These are phyloP conservation scores for Pleurotus tuber-regium DNA, from an alignment of 768 basidiomycete species.

Conservation along the genomic window DNA sequence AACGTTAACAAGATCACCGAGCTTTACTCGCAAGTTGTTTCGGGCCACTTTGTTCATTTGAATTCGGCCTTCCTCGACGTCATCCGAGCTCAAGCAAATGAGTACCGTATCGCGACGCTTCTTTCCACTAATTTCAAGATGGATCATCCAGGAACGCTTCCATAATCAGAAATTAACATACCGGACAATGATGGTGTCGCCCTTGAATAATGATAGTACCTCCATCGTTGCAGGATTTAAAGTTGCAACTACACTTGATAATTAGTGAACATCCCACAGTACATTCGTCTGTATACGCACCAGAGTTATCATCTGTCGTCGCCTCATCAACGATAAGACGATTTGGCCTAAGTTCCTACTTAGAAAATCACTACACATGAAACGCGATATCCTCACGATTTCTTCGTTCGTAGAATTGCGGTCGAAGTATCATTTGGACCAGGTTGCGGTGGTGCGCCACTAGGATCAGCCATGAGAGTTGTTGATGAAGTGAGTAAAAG, in stretches of 20 bases:
- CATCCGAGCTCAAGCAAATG: constrained; percentile 93
- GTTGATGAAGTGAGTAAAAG: constrained; percentile 17
- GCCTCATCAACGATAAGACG: constrained; percentile 97
- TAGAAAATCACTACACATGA: constrained; percentile 13
- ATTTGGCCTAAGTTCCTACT: constrained; percentile 68
- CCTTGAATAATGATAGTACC: constrained; percentile 86
- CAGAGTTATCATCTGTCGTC: constrained; percentile 93
- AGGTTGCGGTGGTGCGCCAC: constrained; percentile 80
- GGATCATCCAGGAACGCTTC: constrained; percentile 3
- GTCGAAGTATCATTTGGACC: constrained; percentile 89
- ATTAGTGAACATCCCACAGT: constrained; percentile 1
- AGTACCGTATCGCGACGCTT: constrained; percentile 97
- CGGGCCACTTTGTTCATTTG: constrained; percentile 99
- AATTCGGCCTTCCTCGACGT: constrained; percentile 97
- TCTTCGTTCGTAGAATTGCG: constrained; percentile 95
- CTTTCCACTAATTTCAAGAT: constrained; percentile 89
- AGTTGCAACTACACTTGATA: constrained; percentile 70
- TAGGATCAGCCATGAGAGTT: constrained; percentile 68
- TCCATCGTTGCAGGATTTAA: constrained; percentile 98
- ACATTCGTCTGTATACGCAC: constrained; percentile 35
- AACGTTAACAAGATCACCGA: constrained; percentile 94
- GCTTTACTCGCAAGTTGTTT: constrained; percentile 96
- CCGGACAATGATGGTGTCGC: constrained; percentile 95
- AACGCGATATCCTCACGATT: constrained; percentile 70
- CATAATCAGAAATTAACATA: constrained; percentile 29